Percentiles rank a stretch among this genome's conserved stretches.
These are phyloP conservation scores for Chaetomiaceae sp. DNA, from an alignment of 2,329 filamentous ascomycete species.

Conservation along the genomic window DNA sequence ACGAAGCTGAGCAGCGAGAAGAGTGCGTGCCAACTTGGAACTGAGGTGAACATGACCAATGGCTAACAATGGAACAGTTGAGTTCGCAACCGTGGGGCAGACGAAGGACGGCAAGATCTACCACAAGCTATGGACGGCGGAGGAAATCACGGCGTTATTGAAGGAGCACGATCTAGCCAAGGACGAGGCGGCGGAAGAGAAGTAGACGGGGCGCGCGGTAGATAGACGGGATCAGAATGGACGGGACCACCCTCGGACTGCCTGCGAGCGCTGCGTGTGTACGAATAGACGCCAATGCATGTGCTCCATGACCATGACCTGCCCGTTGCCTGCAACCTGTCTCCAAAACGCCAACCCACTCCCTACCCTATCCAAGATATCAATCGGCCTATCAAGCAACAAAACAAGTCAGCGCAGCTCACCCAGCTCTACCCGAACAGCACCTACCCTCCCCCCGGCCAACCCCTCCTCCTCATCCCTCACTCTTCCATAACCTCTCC, in stretches of 20 bases:
- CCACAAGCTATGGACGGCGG: slow-evolving; percentile 93
- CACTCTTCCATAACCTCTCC: slow-evolving; percentile 36
- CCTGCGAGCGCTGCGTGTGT: slow-evolving; percentile 25
- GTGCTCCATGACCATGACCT: too few relatives aligned
- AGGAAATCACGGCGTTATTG: slow-evolving; percentile 89
- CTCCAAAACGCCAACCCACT: too few relatives aligned
- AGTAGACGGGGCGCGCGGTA: slow-evolving; percentile 33
- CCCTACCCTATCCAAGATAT: too few relatives aligned
- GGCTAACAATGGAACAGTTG: slow-evolving; percentile 52
- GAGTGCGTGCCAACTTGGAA: slow-evolving; percentile 57
- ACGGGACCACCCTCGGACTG: slow-evolving; percentile 6
- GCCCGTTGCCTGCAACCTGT: too few relatives aligned
- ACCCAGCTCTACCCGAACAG: slow-evolving; percentile 15
- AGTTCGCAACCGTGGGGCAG: slow-evolving; percentile 96
- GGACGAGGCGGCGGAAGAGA: slow-evolving; percentile 65
- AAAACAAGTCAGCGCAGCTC: slow-evolving; percentile 18
- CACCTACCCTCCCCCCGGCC: slow-evolving; percentile 33
- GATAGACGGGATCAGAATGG: background rate
- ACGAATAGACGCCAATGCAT: slow-evolving; percentile 23
- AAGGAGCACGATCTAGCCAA: slow-evolving; percentile 96
- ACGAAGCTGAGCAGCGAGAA: slow-evolving; percentile 99
- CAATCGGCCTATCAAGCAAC: too few relatives aligned
- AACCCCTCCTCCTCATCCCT: slow-evolving; percentile 49
- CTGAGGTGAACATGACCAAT: slow-evolving; percentile 1
- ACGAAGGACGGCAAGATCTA: slow-evolving; percentile 95